Percentiles rank a stretch among this genome's conserved stretches.
These are phyloP conservation scores for Tetragonia tetragonoides DNA, from an alignment of 148 eudicot species.

Conservation along the genomic window DNA sequence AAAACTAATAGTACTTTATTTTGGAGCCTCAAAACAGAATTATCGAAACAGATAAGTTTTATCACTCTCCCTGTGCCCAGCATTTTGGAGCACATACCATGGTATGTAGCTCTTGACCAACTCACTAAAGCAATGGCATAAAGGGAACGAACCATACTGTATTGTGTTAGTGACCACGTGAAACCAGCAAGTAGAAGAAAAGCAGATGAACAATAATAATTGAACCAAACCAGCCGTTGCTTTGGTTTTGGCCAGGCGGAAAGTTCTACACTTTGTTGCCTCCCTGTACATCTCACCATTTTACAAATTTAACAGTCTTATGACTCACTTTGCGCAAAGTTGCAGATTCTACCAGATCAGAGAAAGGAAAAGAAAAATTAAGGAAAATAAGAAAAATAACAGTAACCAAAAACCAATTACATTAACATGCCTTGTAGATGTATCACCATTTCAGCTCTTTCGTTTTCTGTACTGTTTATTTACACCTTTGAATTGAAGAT, in stretches of 20 bases:
- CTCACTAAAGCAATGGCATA: neutral
- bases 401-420: neutral
- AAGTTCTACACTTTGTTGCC: neutral
- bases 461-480: slow-evolving; percentile 15
- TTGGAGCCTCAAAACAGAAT: too few relatives aligned
- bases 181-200: slow-evolving; percentile 12
- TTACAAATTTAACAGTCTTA: too few relatives aligned
- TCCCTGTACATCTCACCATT: too few relatives aligned
- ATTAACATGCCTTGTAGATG: neutral
- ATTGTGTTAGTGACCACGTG: slow-evolving; percentile 6
- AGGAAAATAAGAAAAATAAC: neutral
- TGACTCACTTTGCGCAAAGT: neutral
- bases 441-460: neutral
- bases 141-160: neutral
- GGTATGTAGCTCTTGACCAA: neutral
- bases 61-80: too few relatives aligned
- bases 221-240: neutral
- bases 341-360: neutral
- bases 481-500: slow-evolving; percentile 10
- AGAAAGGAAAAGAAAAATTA: neutral
- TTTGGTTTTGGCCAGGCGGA: neutral
- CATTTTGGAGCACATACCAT: too few relatives aligned
- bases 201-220: neutral
- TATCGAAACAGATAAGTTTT: too few relatives aligned
- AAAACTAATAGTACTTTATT: too few relatives aligned